Evolutionary conservation across 768 basidiomycete species (phyloP).

Genomic region (Boletellus sp.): DNA sequence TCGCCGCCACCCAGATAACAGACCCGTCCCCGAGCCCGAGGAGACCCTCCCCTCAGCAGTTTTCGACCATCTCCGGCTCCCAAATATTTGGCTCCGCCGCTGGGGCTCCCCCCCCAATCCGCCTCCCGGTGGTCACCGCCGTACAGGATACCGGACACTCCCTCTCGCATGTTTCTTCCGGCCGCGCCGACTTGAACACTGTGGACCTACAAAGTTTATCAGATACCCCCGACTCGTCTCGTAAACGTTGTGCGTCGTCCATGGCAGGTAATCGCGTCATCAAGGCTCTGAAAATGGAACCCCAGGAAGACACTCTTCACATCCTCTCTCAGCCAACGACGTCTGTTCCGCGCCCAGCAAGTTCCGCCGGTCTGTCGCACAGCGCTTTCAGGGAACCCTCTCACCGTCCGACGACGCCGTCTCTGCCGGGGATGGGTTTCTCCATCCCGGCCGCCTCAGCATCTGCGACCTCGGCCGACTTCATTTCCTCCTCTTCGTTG

Average conservation of each 20-base stretch:
- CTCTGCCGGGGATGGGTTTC: constrained; percentile 16
- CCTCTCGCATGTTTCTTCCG: constrained; percentile 17
- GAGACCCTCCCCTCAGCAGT: constrained; percentile 25
- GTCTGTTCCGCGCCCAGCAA: constrained; percentile 31
- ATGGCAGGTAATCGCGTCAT: constrained; percentile 42
- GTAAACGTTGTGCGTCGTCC: constrained; percentile 51
- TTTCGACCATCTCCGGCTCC: constrained; percentile 13
- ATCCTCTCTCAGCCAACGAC: constrained; percentile 19
- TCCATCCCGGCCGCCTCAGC: constrained; percentile 20
- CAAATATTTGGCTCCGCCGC: constrained; percentile 42
- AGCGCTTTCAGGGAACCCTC: constrained; percentile 23
- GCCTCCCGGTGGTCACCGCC: constrained; percentile 17
- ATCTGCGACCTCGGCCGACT: constrained; percentile 21
- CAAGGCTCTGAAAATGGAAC: constrained; percentile 49
- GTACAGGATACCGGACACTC: constrained; percentile 26
- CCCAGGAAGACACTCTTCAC: constrained; percentile 39
- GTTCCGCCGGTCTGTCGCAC: constrained; percentile 28
- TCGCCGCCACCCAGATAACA: constrained; percentile 41
- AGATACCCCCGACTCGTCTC: constrained; percentile 40
- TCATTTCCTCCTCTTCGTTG: constrained; percentile 20
- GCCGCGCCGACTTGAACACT: constrained; percentile 9
- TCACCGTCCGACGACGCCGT: constrained; percentile 15
- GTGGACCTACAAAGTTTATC: constrained; percentile 24
- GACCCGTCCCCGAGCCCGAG: constrained; percentile 34
- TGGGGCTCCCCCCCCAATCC: constrained; percentile 20